Evolutionary conservation across 164 flowering plant species (phyloP), one percentile per base, ranked within the genome.

Genomic region (Umbellularia californica): DNA sequence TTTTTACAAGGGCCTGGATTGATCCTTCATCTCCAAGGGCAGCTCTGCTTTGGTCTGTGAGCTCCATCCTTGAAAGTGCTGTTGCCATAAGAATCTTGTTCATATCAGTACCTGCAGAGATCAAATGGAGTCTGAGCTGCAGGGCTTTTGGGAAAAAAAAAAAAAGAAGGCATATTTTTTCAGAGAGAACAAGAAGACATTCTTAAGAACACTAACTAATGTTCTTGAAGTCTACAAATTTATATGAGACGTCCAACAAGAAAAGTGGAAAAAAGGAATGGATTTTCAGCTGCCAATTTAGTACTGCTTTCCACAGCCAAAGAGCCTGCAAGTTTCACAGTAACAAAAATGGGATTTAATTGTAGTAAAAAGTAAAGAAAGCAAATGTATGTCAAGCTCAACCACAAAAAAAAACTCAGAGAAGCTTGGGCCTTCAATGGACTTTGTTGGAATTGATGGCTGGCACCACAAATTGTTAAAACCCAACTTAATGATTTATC

Each of bases 71-170:
- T 77, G 93, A 90, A 71, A 94, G 81, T 74, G 97, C 91, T 4
- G 91, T 90, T 69, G 98, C 97, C 94, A 92, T 89, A 50, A 94
- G 89, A 74, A 94, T 86, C 83, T 89, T 94, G 76, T 84, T 84
- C 95, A 92, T 94, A 72, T 90, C 94, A 33, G 98, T 90, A 66
- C 98, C 98, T 94, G 86, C 66, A 82, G 73, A 76, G 60, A 9
- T n/a, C 9, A 22, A 41, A 50, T 20, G 23, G 23, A 47, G 50
- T 14, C 47, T 65, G 33, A 67, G 15, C 70, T 30, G 13, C 50
- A 28, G 60, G n/a, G n/a, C n/a, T 55, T 55, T 17, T 55, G 13
- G 22, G 22, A 68, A 68, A 9, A 1, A 19, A 11, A 28, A 15
- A 68, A 28, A 30, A 68, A 33, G 11, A 13, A 35, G 3, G 50